Conservation (phyloP, 352 stramenopile species). For the Phytophthora sansomeana region DNA sequence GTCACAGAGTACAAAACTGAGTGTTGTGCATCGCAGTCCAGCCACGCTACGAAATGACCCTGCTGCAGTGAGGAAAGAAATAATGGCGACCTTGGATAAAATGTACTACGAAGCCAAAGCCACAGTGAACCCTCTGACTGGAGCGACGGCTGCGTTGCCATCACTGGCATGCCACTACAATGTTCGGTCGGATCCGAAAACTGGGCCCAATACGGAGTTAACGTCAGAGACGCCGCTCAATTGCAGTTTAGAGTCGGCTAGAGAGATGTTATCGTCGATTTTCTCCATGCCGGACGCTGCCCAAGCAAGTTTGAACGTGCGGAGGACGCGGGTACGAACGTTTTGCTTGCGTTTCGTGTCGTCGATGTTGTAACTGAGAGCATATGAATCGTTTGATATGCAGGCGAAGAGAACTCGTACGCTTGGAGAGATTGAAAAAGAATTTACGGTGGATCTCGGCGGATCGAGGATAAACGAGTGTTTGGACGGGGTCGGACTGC, state of each 20-base stretch:
- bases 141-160: constrained; percentile 31
- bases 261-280: constrained; percentile 24
- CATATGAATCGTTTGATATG: background rate
- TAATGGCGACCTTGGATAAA: constrained; percentile 31
- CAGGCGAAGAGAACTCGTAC: constrained; percentile 26
- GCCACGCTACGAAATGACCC: constrained; percentile 12
- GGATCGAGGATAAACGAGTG: constrained; percentile 29
- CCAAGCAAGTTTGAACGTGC: constrained; percentile 23
- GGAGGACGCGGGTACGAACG: constrained; percentile 27
- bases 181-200: constrained; percentile 25
- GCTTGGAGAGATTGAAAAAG: constrained; percentile 27
- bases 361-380: background rate
- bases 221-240: constrained; percentile 39
- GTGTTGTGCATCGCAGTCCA: constrained; percentile 5
- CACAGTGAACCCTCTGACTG: constrained; percentile 25
- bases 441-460: constrained; percentile 32
- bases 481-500: constrained; percentile 30
- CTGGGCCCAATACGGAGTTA: constrained; percentile 28
- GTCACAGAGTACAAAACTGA: constrained; percentile 10
- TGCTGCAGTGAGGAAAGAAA: constrained; percentile 29
- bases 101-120: constrained; percentile 42
- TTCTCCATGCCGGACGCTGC: constrained; percentile 27
- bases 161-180: constrained; percentile 33
- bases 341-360: background rate
- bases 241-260: constrained; percentile 31